A percentile compares a stretch with the other conserved stretches of the same genome.
phyloP scores from a whole-genome alignment of 225 moss, liverwort and hornwort species.

The Straminergon stramineum region DNA sequence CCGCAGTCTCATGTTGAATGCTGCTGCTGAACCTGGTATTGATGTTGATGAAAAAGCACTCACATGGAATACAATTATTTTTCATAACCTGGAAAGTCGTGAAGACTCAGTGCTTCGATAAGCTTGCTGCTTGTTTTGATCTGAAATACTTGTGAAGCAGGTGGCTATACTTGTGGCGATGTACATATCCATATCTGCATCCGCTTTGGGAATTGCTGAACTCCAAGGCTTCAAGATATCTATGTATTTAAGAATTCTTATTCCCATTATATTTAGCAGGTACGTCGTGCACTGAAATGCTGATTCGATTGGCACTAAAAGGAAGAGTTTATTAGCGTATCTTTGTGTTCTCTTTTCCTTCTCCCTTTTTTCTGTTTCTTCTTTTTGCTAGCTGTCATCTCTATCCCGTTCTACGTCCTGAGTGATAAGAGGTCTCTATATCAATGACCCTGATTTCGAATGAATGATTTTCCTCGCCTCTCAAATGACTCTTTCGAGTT shows the following conservation, averaged over 20 bases:
- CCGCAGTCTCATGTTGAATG: neutral
- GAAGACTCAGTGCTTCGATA: neutral
- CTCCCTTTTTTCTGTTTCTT: neutral
- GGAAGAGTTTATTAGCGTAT: neutral
- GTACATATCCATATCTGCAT: constrained; percentile 27
- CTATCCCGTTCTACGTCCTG: neutral
- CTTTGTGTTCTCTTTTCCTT: neutral
- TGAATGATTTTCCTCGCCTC: neutral
- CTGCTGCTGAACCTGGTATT: neutral
- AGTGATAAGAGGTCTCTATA: neutral
- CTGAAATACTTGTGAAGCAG: constrained; percentile 18
- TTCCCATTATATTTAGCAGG: constrained; percentile 71
- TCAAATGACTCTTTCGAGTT: neutral
- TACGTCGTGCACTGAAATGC: constrained; percentile 2
- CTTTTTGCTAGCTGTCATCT: neutral
- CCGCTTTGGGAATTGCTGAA: constrained; percentile 31
- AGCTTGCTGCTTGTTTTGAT: neutral
- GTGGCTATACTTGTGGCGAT: constrained; percentile 36
- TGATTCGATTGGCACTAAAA: neutral
- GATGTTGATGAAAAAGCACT: neutral
- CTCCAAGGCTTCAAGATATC: constrained; percentile 36
- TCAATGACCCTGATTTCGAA: neutral
- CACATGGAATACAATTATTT: neutral
- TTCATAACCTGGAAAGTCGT: neutral
- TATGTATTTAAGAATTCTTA: constrained; percentile 53